Evolutionary conservation across 192 early-diverging fungal genomes (phyloP).

Genomic region (Pecoramyces ruminantium): DNA sequence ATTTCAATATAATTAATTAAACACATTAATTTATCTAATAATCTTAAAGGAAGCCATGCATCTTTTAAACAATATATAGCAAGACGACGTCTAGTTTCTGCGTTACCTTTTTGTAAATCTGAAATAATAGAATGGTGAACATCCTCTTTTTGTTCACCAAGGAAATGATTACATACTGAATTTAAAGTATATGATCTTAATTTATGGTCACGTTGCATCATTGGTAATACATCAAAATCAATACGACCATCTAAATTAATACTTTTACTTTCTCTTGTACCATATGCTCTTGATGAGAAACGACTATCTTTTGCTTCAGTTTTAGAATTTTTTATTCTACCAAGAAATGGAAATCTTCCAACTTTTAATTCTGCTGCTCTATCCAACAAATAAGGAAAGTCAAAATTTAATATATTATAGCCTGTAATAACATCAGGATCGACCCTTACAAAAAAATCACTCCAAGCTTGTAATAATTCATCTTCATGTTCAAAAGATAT

Average conservation of each 20-base stretch:
- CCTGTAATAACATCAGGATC: conserved; percentile 91
- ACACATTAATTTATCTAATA: conserved; percentile 95
- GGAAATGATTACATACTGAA: conserved; percentile 85
- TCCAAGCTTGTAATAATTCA: conserved; percentile 66
- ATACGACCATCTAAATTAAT: conserved; percentile 84
- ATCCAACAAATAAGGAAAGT: conserved; percentile 89
- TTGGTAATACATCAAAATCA: conserved; percentile 80
- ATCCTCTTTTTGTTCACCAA: conserved; percentile 96
- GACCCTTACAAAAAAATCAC: conserved; percentile 65
- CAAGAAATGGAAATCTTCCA: conserved; percentile 63
- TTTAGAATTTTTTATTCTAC: conserved; percentile 42
- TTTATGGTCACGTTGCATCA: conserved; percentile 92
- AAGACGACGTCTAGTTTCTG: conserved; percentile 80
- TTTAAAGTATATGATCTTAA: conserved; percentile 90
- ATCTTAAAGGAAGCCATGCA: conserved; percentile 76
- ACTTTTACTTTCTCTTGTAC: conserved; percentile 75
- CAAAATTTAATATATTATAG: conserved; percentile 94
- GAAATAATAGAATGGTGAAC: conserved; percentile 97
- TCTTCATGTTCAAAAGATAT: conserved; percentile 62
- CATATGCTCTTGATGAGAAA: conserved; percentile 86
- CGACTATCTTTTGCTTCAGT: conserved; percentile 60
- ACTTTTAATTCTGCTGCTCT: conserved; percentile 63
- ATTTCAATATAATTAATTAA: conserved; percentile 96
- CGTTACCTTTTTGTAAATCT: conserved; percentile 87
- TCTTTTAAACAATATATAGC: conserved; percentile 98